Base-by-base conservation (phyloP, 495 filamentous ascomycete species). In the Parathielavia appendiculata region DNA sequence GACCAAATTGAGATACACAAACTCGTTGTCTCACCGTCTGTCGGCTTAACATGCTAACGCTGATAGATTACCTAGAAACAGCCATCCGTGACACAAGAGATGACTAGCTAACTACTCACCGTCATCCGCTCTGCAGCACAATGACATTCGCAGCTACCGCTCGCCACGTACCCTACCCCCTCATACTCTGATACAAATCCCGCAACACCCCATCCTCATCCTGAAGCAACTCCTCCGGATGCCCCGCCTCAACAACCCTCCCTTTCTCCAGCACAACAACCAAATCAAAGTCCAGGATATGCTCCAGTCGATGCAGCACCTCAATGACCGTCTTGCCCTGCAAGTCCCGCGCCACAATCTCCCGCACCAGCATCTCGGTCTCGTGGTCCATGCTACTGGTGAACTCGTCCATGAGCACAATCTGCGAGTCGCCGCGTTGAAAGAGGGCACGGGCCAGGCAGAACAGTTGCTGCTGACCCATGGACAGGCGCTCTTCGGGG, bases 121-220 rank as follows among this genome's bases (percentile, higher is more conserved):
- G n/a, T n/a, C n/a, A n/a, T n/a, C n/a, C n/a, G n/a, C n/a, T n/a
- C n/a, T n/a, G n/a, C n/a, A n/a, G n/a, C n/a, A n/a, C n/a, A n/a
- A n/a, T n/a, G n/a, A n/a, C n/a, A n/a, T n/a, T n/a, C n/a, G n/a
- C n/a, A n/a, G n/a, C n/a, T n/a, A n/a, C n/a, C n/a, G n/a, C n/a
- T n/a, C n/a, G n/a, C n/a, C n/a, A n/a, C n/a, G n/a, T n/a, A n/a
- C n/a, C n/a, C 30, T 56, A 56, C 30, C 53, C 53, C 30, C 53
- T 56, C 53, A 56, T 56, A 46, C 53, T 56, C 53, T 46, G 53
- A 47, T 56, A 56, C 53, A 56, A 45, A 30, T 36, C 53, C 53
- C 41, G 46, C 53, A 56, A 56, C 53, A 56, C 13, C 14, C 53
- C 53, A 5, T 46, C 41, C 30, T 56, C 53, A 38, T 56, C 38